Base-by-base conservation (phyloP, 106 monocot genomes). In the Agapanthus africanus region DNA sequence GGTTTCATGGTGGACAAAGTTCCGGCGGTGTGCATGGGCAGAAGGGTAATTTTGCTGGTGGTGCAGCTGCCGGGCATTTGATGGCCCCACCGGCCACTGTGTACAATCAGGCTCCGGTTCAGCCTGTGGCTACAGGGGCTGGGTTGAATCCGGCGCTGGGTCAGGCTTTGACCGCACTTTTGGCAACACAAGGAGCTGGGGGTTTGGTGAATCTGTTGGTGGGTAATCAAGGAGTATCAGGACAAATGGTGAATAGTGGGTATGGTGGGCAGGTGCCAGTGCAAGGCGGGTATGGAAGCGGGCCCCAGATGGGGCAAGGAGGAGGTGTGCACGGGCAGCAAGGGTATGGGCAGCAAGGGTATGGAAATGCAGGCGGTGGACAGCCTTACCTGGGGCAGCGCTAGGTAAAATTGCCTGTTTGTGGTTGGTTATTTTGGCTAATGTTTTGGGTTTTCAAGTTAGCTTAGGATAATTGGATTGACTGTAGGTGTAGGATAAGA, bases 111-210 rank as follows among this genome's bases (percentile, higher is more conserved):
- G 56, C 46, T 16, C 49, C 52, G 28, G 78, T 69, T 4, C 51
- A 66, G 11, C 13, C n/a, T 13, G 46, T 47, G 2, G 16, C 46
- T 47, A 5, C 46, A 2, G 46, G 16, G 6, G 16, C 13, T 15
- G 46, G 46, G 19, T 35, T 91, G 50, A 84, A 86, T 64, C 92
- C 86, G 16, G 81, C 80, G n/a, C 23, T 94, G 11, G 87, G 84
- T 37, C 90, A 90, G 73, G 64, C 87, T 30, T 59, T 94, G 75
- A 76, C 84, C 22, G 80, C 87, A 4, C 40, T 90, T 4, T 72
- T 86, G 21, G 74, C 83, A 1, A 81, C 52, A 30, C 93, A 88
- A 16, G 81, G 79, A 10, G 56, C 73, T 0, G 80, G 82, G 0
- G 85, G 82, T 2, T 67, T 87, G 70, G 70, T 70, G 6, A 85